Percentiles rank a stretch among this genome's conserved stretches.
phyloP scores from a whole-genome alignment of 768 basidiomycete genomes.

The Tubosaeta brunneosetosa region DNA sequence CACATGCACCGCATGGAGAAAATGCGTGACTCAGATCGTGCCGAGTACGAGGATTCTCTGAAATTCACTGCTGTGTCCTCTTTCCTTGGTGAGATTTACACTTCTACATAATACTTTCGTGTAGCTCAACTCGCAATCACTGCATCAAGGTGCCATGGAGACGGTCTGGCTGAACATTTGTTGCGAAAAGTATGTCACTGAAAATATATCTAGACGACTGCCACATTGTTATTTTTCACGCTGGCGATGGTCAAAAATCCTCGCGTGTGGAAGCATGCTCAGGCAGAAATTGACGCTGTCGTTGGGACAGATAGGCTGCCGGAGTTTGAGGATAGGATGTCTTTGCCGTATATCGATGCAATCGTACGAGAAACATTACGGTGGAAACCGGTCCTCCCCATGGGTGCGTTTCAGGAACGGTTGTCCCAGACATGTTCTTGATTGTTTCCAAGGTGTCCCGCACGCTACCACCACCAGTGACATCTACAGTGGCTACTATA shows the following conservation, averaged over 20 bases:
- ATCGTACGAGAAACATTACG: conserved; percentile 5
- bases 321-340: background rate
- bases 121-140: background rate
- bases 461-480: conserved; percentile 34
- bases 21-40: background rate
- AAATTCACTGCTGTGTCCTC: background rate
- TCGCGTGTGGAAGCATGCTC: conserved; percentile 9
- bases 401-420: background rate
- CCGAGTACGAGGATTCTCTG: background rate
- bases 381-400: conserved; percentile 3
- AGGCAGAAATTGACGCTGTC: conserved; percentile 7
- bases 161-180: background rate
- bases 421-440: background rate
- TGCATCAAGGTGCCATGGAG: background rate
- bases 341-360: conserved; percentile 8
- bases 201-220: background rate
- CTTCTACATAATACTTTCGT: no score
- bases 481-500: conserved; percentile 41
- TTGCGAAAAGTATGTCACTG: background rate
- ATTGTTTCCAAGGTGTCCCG: conserved; percentile 1
- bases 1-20: background rate
- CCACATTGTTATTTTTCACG: background rate
- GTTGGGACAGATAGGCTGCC: conserved; percentile 4
- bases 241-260: conserved; percentile 13
- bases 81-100: background rate